Evolutionary conservation across 148 eudicot species (phyloP).

Genomic region (Selenicereus undatus): DNA sequence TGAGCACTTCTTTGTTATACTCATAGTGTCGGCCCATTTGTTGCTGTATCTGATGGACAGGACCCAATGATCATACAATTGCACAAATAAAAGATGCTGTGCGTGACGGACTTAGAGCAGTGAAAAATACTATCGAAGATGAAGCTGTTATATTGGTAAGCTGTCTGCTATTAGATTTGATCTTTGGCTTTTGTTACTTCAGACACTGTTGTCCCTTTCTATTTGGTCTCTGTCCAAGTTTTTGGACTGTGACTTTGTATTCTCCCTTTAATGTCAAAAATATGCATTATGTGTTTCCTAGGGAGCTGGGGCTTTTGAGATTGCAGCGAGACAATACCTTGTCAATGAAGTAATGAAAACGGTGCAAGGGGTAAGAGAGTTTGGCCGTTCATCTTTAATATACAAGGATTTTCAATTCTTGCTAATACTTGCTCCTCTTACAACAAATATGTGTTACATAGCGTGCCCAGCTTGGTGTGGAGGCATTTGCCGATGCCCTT

Average conservation of each 20-base stretch:
- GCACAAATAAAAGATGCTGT: slow-evolving; percentile 99
- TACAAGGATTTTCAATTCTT: background rate
- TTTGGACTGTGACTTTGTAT: background rate
- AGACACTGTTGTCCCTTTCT: background rate
- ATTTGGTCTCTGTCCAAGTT: background rate
- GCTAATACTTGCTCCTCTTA: background rate
- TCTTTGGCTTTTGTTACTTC: background rate
- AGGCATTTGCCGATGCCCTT: slow-evolving; percentile 97
- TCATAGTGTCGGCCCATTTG: background rate
- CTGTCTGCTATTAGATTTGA: background rate
- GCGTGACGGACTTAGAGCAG: slow-evolving; percentile 96
- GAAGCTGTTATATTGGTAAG: slow-evolving; percentile 77
- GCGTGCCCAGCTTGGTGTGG: slow-evolving; percentile 98
- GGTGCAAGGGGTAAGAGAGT: slow-evolving; percentile 75
- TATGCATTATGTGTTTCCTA: slow-evolving; percentile 23
- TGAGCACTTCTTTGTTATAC: background rate
- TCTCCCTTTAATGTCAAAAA: background rate
- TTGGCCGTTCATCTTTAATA: background rate
- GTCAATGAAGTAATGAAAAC: slow-evolving; percentile 91
- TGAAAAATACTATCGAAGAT: slow-evolving; percentile 92
- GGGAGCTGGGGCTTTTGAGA: slow-evolving; percentile 99
- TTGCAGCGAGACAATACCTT: slow-evolving; percentile 88
- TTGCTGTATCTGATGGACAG: slow-evolving; percentile 32
- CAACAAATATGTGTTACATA: slow-evolving; percentile 28
- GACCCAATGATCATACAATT: slow-evolving; percentile 98